Percentiles rank a stretch among this genome's conserved stretches.
phyloP scores from a whole-genome alignment of 805 yeast species.

The Barnettozyma populi region DNA sequence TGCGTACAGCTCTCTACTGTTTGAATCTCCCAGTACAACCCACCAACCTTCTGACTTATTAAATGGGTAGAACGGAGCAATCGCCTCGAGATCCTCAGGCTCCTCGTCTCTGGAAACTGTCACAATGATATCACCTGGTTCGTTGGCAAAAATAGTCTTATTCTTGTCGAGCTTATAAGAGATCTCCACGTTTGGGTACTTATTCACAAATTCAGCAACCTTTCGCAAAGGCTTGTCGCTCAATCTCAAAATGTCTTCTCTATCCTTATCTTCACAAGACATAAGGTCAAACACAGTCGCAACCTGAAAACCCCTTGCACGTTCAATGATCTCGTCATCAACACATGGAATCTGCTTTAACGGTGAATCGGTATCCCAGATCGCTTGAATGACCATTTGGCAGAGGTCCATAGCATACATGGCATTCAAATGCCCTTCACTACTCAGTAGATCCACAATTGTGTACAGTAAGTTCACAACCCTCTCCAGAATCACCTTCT shows the following conservation, averaged over 20 bases:
- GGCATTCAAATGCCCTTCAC: constrained; percentile 77
- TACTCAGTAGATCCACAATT: constrained; percentile 67
- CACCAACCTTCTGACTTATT: constrained; percentile 76
- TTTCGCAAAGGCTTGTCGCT: constrained; percentile 44
- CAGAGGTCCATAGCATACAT: constrained; percentile 78
- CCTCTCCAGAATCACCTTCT: constrained; percentile 43
- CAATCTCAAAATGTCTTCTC: constrained; percentile 56
- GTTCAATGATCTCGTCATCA: constrained; percentile 40
- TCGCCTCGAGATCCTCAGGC: constrained; percentile 57
- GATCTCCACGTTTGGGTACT: constrained; percentile 80
- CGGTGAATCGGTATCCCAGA: constrained; percentile 77
- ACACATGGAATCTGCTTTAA: constrained; percentile 79
- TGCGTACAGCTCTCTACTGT: constrained; percentile 58
- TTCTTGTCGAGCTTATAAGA: constrained; percentile 43
- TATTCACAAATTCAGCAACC: constrained; percentile 86
- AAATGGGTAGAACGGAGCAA: constrained; percentile 53
- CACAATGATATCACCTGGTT: constrained; percentile 42
- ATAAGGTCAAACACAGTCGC: constrained; percentile 78
- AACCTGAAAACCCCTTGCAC: constrained; percentile 52
- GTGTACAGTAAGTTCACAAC: constrained; percentile 54
- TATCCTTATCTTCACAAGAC: constrained; percentile 63
- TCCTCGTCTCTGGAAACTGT: constrained; percentile 71
- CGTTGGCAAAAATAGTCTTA: constrained; percentile 40
- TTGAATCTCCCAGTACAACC: constrained; percentile 73
- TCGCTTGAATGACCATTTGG: constrained; percentile 83